phyloP scores from a whole-genome alignment of 192 early-diverging fungal genomes.

The Chytriomyces sp. region DNA sequence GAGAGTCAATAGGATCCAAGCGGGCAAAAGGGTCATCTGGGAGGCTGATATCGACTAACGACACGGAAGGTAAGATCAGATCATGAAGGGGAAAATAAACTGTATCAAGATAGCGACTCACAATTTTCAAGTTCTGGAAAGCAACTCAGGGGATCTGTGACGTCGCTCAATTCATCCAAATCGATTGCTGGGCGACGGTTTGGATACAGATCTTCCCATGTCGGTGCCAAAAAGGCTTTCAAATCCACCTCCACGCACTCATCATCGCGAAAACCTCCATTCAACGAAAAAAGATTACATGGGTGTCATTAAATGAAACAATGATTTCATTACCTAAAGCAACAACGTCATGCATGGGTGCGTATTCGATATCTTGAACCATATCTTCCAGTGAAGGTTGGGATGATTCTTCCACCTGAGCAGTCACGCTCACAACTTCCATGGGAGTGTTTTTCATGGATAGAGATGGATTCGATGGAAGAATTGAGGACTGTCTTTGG shows the following conservation, averaged over 20 bases:
- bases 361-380: constrained; percentile 19
- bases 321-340: neutral
- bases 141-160: neutral
- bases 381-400: neutral
- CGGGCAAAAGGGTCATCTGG: neutral
- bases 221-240: neutral
- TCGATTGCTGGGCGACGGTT: neutral
- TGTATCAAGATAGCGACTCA: neutral
- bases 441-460: neutral
- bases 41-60: neutral
- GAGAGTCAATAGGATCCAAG: neutral
- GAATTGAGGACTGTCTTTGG: too few relatives aligned
- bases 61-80: neutral
- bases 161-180: neutral
- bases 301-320: neutral
- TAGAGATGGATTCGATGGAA: too few relatives aligned
- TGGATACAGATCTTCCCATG: neutral
- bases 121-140: neutral
- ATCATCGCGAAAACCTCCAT: neutral
- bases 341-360: neutral
- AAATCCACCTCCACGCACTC: neutral
- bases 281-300: neutral
- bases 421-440: neutral
- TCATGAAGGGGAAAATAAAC: neutral
- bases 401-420: too few relatives aligned